A percentile compares a stretch with the other conserved stretches of the same genome.
Evolutionary conservation across 805 yeast species (phyloP).

Genomic region (Wickerhamiella lipophila): DNA sequence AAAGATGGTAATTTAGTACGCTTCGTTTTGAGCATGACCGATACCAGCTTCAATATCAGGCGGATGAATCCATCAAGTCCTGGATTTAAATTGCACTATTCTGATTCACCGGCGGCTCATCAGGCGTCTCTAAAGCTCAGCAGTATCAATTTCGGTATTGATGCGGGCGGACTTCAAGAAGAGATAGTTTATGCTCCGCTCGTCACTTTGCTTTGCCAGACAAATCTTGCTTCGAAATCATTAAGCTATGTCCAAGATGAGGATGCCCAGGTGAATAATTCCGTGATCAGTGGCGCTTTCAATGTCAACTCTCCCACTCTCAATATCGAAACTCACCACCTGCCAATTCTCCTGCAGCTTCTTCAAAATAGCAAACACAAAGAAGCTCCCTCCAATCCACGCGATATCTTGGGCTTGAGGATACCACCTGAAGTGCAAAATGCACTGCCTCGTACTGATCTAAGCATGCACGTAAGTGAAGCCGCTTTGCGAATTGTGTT

Average conservation of each 20-base stretch:
- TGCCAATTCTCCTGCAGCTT: slow-evolving; percentile 25
- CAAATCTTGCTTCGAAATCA: slow-evolving; percentile 29
- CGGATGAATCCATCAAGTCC: slow-evolving; percentile 31
- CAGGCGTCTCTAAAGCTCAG: slow-evolving; percentile 29
- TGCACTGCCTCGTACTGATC: slow-evolving; percentile 18
- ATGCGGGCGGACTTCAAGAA: slow-evolving; percentile 25
- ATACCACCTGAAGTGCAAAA: slow-evolving; percentile 15
- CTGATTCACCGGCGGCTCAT: slow-evolving; percentile 29
- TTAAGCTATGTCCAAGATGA: slow-evolving; percentile 24
- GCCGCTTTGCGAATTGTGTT: slow-evolving; percentile 21
- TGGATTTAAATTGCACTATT: slow-evolving; percentile 30
- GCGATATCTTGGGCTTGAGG: neutral
- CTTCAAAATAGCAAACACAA: slow-evolving; percentile 6
- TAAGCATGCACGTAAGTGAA: slow-evolving; percentile 17
- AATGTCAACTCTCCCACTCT: slow-evolving; percentile 29
- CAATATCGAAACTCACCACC: slow-evolving; percentile 29
- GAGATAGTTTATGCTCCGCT: slow-evolving; percentile 31
- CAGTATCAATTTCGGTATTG: slow-evolving; percentile 28
- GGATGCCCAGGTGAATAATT: slow-evolving; percentile 20
- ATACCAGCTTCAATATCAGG: slow-evolving; percentile 28
- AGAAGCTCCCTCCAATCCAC: neutral
- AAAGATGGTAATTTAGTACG: slow-evolving; percentile 12
- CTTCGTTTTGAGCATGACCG: slow-evolving; percentile 26
- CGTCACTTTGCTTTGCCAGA: slow-evolving; percentile 27
- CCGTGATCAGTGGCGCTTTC: slow-evolving; percentile 14